These are phyloP conservation scores for Candida freyschussii DNA, from an alignment of 1,139 yeast species.

Conservation along the genomic window DNA sequence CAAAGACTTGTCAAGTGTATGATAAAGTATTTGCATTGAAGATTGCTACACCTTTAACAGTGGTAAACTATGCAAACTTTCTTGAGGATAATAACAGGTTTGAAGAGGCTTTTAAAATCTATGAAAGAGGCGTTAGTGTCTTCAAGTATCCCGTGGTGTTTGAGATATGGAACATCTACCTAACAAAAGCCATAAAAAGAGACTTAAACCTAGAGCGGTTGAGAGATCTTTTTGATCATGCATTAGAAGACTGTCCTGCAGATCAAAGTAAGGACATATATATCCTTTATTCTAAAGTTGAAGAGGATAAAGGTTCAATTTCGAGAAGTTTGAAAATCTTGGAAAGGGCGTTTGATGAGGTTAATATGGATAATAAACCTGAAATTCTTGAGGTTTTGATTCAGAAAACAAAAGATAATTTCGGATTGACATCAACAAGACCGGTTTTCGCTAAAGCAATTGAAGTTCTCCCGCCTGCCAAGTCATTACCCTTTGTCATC, in stretches of 20 bases:
- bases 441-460: slow-evolving; percentile 41
- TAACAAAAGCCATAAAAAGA: slow-evolving; percentile 46
- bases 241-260: slow-evolving; percentile 45
- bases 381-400: slow-evolving; percentile 19
- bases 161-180: slow-evolving; percentile 70
- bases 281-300: slow-evolving; percentile 58
- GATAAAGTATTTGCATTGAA: slow-evolving; percentile 56
- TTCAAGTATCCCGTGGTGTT: slow-evolving; percentile 62
- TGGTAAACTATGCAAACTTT: slow-evolving; percentile 63
- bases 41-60: slow-evolving; percentile 63
- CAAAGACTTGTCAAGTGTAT: slow-evolving; percentile 44
- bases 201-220: slow-evolving; percentile 47
- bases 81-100: slow-evolving; percentile 45
- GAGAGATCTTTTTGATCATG: slow-evolving; percentile 72
- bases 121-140: slow-evolving; percentile 58
- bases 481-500: slow-evolving; percentile 31
- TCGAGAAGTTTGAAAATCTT: slow-evolving; percentile 41
- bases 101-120: slow-evolving; percentile 55
- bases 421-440: slow-evolving; percentile 35
- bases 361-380: slow-evolving; percentile 14
- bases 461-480: slow-evolving; percentile 34
- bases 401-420: slow-evolving; percentile 23
- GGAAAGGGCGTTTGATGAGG: slow-evolving; percentile 36
- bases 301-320: slow-evolving; percentile 44
- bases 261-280: slow-evolving; percentile 43